Evolutionary conservation across 2,329 filamentous ascomycete species (phyloP).

Genomic region (Verticillium tricorpus): DNA sequence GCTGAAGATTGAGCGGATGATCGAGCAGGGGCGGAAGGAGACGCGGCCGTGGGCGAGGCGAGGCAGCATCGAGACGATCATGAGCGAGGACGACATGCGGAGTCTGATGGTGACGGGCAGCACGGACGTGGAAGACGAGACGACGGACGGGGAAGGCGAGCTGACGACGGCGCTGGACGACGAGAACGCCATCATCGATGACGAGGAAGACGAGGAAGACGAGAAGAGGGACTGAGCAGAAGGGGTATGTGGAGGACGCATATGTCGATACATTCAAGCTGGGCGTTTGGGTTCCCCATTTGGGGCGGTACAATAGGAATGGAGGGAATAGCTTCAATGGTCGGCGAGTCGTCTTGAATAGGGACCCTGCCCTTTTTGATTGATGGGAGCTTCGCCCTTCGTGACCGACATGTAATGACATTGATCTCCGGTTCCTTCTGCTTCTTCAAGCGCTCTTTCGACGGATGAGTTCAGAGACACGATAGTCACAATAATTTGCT

Average conservation of each 20-base stretch:
- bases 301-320: not conserved
- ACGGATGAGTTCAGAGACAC: too few relatives aligned
- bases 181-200: slow-evolving; percentile 19
- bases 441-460: too few relatives aligned
- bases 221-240: slow-evolving; percentile 10
- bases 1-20: slow-evolving; percentile 71
- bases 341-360: not conserved
- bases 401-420: too few relatives aligned
- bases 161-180: slow-evolving; percentile 31
- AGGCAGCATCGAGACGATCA: slow-evolving; percentile 54
- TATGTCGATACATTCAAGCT: not conserved
- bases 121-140: slow-evolving; percentile 13
- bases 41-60: slow-evolving; percentile 43
- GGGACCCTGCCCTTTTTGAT: not conserved
- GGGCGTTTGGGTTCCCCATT: not conserved
- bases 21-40: slow-evolving; percentile 55
- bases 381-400: not conserved
- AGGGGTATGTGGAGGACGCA: slow-evolving; percentile 1
- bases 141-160: slow-evolving; percentile 19
- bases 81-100: slow-evolving; percentile 56
- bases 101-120: slow-evolving; percentile 33
- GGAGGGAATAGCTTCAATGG: not conserved
- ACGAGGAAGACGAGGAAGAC: slow-evolving; percentile 15
- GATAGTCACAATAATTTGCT: too few relatives aligned
- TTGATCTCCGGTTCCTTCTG: too few relatives aligned